Evolutionary conservation across 768 basidiomycete species (phyloP), one percentile per base, ranked within the genome.

Genomic region (Kwoniella shandongensis): DNA sequence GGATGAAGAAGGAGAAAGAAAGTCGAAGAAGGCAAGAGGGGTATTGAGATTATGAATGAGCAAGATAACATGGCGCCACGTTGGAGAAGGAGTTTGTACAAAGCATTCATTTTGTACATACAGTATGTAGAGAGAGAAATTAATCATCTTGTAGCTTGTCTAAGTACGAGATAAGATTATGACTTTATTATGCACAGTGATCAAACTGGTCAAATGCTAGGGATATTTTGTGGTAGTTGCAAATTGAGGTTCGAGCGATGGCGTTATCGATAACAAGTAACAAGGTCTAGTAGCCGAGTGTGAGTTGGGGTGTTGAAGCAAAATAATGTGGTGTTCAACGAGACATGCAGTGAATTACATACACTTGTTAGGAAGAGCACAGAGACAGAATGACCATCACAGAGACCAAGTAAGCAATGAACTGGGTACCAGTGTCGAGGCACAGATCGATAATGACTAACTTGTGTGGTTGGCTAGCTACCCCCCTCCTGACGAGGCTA

Each of bases 221-320:
- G n/a, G n/a, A n/a, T n/a, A 23, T 46, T 0, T 12, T 46, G 45
- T 25, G 22, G 23, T 46, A 15, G 23, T 13, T 25, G 25, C 22
- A 29, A 4, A 29, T 12, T 17, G 26, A 25, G 7, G 17, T 23
- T 45, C 44, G 17, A 17, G 44, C 54, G 54, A 55, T 55, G 54
- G 54, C 54, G 54, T 55, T 55, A 55, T 55, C 54, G 54, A 55
- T 48, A 55, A 55, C 54, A n/a, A n/a, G n/a, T n/a, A n/a, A n/a
- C n/a, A n/a, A n/a, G 51, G 41, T 20, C 51, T 32, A 26, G 40
- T 55, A n/a, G n/a, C n/a, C n/a, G n/a, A n/a, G n/a, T n/a, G n/a
- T n/a, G n/a, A n/a, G n/a, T n/a, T n/a, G n/a, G n/a, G n/a, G n/a
- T n/a, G n/a, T n/a, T n/a, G n/a, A n/a, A n/a, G n/a, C n/a, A n/a